These are phyloP conservation scores for Diplodia seriata DNA, from an alignment of 2,329 filamentous ascomycete species.

Conservation along the genomic window DNA sequence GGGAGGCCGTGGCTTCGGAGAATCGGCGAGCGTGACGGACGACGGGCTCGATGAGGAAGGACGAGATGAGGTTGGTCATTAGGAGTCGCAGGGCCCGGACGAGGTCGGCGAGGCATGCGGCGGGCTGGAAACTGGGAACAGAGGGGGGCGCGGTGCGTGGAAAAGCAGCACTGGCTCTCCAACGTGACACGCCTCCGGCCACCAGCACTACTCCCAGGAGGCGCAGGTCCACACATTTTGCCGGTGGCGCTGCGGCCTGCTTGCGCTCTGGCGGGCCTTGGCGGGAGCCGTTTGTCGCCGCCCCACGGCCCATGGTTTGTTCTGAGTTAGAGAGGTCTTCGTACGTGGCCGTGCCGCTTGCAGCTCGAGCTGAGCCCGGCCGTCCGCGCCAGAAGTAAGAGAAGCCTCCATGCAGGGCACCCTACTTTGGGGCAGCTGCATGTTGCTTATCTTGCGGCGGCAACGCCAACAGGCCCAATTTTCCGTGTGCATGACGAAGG, in stretches of 20 bases:
- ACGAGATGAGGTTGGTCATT: conserved; percentile 50
- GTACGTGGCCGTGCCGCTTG: neutral
- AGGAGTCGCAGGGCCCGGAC: conserved; percentile 17
- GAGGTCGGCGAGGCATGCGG: conserved; percentile 15
- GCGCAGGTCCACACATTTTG: conserved; percentile 17
- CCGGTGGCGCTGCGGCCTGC: conserved; percentile 8
- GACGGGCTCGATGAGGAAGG: conserved; percentile 50
- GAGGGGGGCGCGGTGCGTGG: conserved; percentile 21
- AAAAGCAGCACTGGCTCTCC: conserved; percentile 18
- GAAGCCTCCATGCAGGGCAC: neutral
- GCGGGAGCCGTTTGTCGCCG: neutral
- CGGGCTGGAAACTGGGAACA: conserved; percentile 24
- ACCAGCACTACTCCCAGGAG: conserved; percentile 27
- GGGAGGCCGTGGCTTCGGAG: conserved; percentile 37
- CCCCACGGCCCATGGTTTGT: neutral
- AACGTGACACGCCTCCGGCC: conserved; percentile 19
- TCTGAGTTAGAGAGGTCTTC: neutral
- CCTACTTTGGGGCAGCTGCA: too few species aligned
- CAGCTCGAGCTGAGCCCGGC: neutral
- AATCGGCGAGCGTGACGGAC: conserved; percentile 50
- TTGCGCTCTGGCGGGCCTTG: conserved; percentile 7
- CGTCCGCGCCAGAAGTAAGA: neutral
- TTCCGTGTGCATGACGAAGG: neutral
- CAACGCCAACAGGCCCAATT: neutral
- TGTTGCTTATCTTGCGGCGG: neutral